A percentile compares a stretch with the other conserved stretches of the same genome.
These are phyloP conservation scores for Ceratocystis cubensis DNA, from an alignment of 2,329 filamentous ascomycete genomes.

Conservation along the genomic window DNA sequence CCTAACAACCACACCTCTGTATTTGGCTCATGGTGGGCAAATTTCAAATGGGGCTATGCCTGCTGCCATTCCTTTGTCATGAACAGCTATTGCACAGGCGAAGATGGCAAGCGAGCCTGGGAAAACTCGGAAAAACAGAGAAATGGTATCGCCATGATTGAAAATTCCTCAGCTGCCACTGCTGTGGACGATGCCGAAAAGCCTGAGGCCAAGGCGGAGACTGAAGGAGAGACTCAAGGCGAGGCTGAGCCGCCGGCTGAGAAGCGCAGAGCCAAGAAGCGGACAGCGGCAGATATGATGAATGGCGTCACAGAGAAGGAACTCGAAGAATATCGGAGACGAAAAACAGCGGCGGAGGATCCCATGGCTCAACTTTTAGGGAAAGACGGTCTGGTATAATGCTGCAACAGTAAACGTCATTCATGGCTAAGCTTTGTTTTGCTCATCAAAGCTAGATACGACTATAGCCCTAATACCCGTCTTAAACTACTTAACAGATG, in stretches of 20 bases:
- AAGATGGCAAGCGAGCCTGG: slow-evolving; percentile 70
- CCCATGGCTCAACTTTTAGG: slow-evolving; percentile 76
- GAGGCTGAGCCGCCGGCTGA: slow-evolving; percentile 27
- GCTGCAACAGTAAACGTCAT: background rate
- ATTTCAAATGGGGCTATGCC: slow-evolving; percentile 90
- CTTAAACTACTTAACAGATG: background rate
- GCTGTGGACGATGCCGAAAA: slow-evolving; percentile 23
- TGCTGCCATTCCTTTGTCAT: slow-evolving; percentile 91
- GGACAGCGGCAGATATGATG: slow-evolving; percentile 68
- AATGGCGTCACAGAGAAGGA: slow-evolving; percentile 69
- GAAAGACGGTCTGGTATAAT: slow-evolving; percentile 49
- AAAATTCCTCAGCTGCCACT: slow-evolving; percentile 14
- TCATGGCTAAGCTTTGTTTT: background rate
- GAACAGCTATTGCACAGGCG: slow-evolving; percentile 95
- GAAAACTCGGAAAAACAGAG: slow-evolving; percentile 57
- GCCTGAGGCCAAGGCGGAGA: slow-evolving; percentile 27
- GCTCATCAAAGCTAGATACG: background rate
- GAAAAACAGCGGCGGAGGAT: slow-evolving; percentile 60
- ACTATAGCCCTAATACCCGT: too few species aligned
- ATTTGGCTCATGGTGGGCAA: slow-evolving; percentile 96
- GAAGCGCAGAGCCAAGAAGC: slow-evolving; percentile 37
- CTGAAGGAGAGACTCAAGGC: slow-evolving; percentile 22
- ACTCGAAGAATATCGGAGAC: slow-evolving; percentile 72
- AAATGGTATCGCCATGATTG: slow-evolving; percentile 35
- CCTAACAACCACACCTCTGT: slow-evolving; percentile 85